A percentile compares a stretch with the other conserved stretches of the same genome.
These are phyloP conservation scores for Pezicula rhizophila DNA, from an alignment of 2,329 filamentous ascomycete species.

Conservation along the genomic window DNA sequence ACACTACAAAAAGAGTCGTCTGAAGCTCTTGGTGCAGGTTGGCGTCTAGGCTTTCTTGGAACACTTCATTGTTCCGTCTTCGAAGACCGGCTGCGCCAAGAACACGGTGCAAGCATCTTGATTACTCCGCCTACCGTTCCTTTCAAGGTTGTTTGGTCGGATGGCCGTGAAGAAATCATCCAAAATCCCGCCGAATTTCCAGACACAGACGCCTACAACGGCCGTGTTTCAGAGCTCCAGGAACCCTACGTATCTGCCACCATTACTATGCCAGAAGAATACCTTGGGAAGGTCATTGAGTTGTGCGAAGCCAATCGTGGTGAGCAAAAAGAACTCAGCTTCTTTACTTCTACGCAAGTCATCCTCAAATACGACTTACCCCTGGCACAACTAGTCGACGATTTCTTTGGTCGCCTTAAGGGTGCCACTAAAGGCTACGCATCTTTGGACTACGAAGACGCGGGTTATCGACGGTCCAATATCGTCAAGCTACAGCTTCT, in stretches of 20 bases:
- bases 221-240: constrained; percentile 52
- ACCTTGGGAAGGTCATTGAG: constrained; percentile 90
- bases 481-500: constrained; percentile 87
- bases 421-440: constrained; percentile 92
- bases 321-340: constrained; percentile 79
- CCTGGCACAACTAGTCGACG: constrained; percentile 84
- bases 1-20: constrained; percentile 92
- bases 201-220: constrained; percentile 50
- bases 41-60: constrained; percentile 91
- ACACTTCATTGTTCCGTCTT: constrained; percentile 99
- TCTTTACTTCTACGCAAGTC: constrained; percentile 87
- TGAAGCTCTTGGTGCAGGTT: constrained; percentile 87
- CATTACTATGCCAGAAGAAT: constrained; percentile 87
- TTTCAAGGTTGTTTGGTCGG: constrained; percentile 73
- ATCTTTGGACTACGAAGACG: constrained; percentile 93
- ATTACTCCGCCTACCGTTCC: constrained; percentile 95
- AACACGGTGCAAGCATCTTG: constrained; percentile 91
- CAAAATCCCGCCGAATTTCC: constrained; percentile 87
- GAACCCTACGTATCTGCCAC: constrained; percentile 77
- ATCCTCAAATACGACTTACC: constrained; percentile 91
- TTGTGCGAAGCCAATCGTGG: constrained; percentile 87
- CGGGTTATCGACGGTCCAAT: constrained; percentile 73
- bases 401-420: constrained; percentile 96
- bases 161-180: constrained; percentile 73
- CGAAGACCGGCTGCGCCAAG: constrained; percentile 87